Evolutionary conservation across 495 filamentous ascomycete genomes (phyloP), one percentile per base, ranked within the genome.

Genomic region (Astrothelium subdiscretum): DNA sequence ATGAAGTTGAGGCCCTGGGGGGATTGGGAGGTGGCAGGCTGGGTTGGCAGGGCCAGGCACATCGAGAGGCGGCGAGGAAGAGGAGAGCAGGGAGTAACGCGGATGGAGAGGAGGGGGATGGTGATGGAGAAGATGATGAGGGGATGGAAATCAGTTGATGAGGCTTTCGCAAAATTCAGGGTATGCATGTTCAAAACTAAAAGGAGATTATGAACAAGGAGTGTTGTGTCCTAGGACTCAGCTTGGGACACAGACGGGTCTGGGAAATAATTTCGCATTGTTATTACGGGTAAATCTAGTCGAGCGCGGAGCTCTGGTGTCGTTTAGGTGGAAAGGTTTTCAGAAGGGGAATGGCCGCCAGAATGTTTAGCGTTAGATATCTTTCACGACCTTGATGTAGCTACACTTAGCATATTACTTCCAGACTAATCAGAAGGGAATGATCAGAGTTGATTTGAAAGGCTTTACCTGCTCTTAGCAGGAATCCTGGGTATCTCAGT

Each of bases 1-100:
- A 85, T 51, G 91, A 96, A 69, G 76, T 96, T 3, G 91, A 97
- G 70, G 83, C 87, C 60, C 85, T 89, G 6, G 86, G 86, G 32
- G 82, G 83, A 26, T 78, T 89, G 31, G 84, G 82, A 54, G 83
- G 83, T 22, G 79, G 80, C 35, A 75, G 83, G 65, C 78, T 89
- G 66, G 81, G 83, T 11, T 66, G 82, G 83, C 66, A 71, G 78
- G 63, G 69, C 77, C 59, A 72, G 73, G 44, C 73, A 78, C 51
- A 68, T 60, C 42, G 67, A 31, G 85, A 85, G 67, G 48, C 58
- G 20, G 63, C 63, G 27, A 71, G 73, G 44, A 72, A 83, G 76
- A 69, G 73, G 65, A 83, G 86, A 67, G 73, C 81, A 22, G 81
- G 80, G 63, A 84, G 82, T 60, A 81, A 78, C 62, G 78, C 77